Evolutionary conservation across 106 monocot species (phyloP), one percentile per base, ranked within the genome.

Genomic region (Agapanthus africanus): DNA sequence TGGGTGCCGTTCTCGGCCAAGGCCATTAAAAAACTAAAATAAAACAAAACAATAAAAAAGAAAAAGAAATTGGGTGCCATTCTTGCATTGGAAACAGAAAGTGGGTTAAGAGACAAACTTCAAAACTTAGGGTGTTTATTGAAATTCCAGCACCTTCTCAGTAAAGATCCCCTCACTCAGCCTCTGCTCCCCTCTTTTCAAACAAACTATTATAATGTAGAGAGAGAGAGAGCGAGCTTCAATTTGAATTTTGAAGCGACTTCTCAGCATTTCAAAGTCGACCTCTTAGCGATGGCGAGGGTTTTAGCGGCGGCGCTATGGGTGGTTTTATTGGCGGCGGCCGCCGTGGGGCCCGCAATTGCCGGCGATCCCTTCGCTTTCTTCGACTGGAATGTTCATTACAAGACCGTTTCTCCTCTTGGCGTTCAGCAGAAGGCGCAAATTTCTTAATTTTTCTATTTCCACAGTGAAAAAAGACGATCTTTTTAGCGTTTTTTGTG

Each of bases 351-450:
- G 21, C 73, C 50, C 8, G 25, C 19, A 4, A 38, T 34, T 1
- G 85, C 90, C 10, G 70, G 54, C 18, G 94, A 94, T 62, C 90
- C 87, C 10, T 83, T 68, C 63, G 85, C 76, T 19, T 90, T 54
- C 83, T 85, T 71, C 67, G 90, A 94, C 65, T 94, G 90, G 90
- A 82, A 90, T 37, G 80, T 94, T 62, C 70, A 73, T 39, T 94
- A 90, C 87, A 79, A 81, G 54, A 83, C 78, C 27, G 83, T 76
- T 14, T 78, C 94, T n/a, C 94, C 94, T 0, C 81, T 94, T 44
- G 90, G 94, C 21, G 85, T 88, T 19, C 65, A 80, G 32, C 94
- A 91, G 62, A 63, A 91, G 90, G 94, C 90, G 13, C 8, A 10
- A 27, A 2, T 28, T 44, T 26, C 42, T 28, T 27, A 18, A 1